Evolutionary conservation across 2,329 filamentous ascomycete species (phyloP), one percentile per base, ranked within the genome.

Genomic region (Penicillium sp.): DNA sequence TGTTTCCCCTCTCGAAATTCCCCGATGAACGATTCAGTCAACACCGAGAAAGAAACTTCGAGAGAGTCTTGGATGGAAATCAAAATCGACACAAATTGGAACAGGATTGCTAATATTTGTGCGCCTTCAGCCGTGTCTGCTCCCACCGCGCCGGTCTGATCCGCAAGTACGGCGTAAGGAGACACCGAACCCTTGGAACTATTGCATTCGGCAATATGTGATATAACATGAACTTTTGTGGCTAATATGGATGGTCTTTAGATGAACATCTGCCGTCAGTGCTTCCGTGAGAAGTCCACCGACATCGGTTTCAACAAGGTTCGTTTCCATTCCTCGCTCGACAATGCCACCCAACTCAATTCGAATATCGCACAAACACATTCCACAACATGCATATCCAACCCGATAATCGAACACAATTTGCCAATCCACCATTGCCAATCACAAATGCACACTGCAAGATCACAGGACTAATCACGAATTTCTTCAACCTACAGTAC

Each of bases 81-180:
- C 57, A 19, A 49, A 26, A 52, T 57, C 38, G 32, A 52, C 59
- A 63, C 5, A 68, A 71, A 60, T 70, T 34, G 60, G 59, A 58
- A 61, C 27, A 32, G 42, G 14, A 19, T 47, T 59, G 58, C 61
- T 64, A 63, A 65, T 61, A 41, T 53, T 69, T 73, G 40, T 46
- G 53, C 52, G 53, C 52, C 39, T 55, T 55, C 54, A 90, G 87
- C 84, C 87, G 87, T 75, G 86, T 89, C 76, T 90, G 87, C 90
- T 91, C 91, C 76, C 93, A 99, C 89, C 87, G 85, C 76, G 93
- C 94, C 75, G 94, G 94, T 95, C 87, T 99, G 70, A 96, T 99
- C 87, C 92, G 94, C 84, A 99, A 99, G 84, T 99, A 99, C 84
- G 93, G 94, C 74, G 71, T 74, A 72, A 69, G 70, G 55, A 62